These are phyloP conservation scores for Rubia yunnanensis DNA, from an alignment of 257 asterid genomes.

Conservation along the genomic window DNA sequence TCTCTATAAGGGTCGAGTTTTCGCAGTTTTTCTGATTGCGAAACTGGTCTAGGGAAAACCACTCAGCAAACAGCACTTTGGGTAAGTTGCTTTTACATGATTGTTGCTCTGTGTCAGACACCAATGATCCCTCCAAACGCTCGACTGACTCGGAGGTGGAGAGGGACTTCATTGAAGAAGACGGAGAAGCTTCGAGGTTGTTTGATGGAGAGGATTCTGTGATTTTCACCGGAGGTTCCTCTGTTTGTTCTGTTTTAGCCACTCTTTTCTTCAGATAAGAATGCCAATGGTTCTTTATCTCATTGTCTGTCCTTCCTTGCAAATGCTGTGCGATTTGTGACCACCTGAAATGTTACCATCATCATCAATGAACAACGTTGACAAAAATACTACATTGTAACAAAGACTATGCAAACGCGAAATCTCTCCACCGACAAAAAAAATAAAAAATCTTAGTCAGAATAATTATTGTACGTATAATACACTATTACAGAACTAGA, in stretches of 20 bases:
- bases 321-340: conserved; percentile 61
- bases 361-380: background rate
- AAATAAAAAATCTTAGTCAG: too few relatives aligned
- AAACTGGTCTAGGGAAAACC: conserved; percentile 47
- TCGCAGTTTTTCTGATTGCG: conserved; percentile 10
- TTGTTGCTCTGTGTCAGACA: conserved; percentile 28
- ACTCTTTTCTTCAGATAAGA: conserved; percentile 57
- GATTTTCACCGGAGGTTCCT: conserved; percentile 9
- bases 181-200: conserved; percentile 9
- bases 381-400: background rate
- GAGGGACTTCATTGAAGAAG: conserved; percentile 11
- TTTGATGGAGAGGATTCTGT: conserved; percentile 8
- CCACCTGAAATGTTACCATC: conserved; percentile 41
- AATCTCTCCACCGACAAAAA: too few relatives aligned
- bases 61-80: conserved; percentile 64
- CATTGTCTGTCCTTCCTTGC: conserved; percentile 76
- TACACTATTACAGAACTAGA: too few relatives aligned
- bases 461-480: too few relatives aligned
- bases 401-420: too few relatives aligned
- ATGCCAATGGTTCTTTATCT: conserved; percentile 73
- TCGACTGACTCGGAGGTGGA: conserved; percentile 29
- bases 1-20: conserved; percentile 13
- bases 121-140: conserved; percentile 18
- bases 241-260: conserved; percentile 14
- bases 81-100: conserved; percentile 36